Conservation (phyloP, 2,329 filamentous ascomycete genomes). For the Claviceps sp. region DNA sequence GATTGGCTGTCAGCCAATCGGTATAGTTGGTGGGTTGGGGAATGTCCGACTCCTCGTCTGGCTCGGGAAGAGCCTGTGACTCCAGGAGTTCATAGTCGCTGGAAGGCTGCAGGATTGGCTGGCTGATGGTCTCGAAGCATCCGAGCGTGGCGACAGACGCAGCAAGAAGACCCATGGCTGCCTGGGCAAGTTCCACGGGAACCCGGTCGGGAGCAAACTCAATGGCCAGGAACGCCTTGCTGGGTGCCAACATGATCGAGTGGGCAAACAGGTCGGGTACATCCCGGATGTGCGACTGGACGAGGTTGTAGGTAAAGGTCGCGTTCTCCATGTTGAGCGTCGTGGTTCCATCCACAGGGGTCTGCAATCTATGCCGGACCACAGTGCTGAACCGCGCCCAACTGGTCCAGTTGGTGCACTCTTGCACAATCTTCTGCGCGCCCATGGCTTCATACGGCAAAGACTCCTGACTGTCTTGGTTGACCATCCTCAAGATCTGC, state of each 20-base stretch:
- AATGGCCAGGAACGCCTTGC: conserved; percentile 28
- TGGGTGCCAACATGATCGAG: conserved; percentile 24
- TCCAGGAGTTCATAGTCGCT: conserved; percentile 22
- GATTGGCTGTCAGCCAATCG: conserved; percentile 23
- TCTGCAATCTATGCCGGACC: conserved; percentile 32
- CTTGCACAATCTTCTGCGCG: conserved; percentile 35
- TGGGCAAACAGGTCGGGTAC: conserved; percentile 32
- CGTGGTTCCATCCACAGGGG: conserved; percentile 20
- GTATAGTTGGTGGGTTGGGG: conserved; percentile 1
- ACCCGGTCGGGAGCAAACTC: conserved; percentile 33
- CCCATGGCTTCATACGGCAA: conserved; percentile 38
- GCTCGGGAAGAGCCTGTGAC: conserved; percentile 28
- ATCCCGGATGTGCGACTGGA: conserved; percentile 27
- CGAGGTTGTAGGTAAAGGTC: conserved; percentile 29
- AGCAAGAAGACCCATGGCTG: conserved; percentile 31
- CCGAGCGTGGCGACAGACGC: conserved; percentile 33
- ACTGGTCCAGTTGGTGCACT: conserved; percentile 39
- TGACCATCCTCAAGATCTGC: conserved; percentile 34
- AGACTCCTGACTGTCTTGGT: conserved; percentile 33
- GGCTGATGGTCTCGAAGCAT: conserved; percentile 29
- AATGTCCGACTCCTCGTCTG: conserved; percentile 12
- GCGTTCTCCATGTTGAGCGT: conserved; percentile 32
- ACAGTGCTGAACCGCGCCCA: conserved; percentile 42
- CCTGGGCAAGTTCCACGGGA: conserved; percentile 26
- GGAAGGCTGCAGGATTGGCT: conserved; percentile 30